Conservation (phyloP, 1,139 yeast species). For the Geotrichum klebahnii region DNA sequence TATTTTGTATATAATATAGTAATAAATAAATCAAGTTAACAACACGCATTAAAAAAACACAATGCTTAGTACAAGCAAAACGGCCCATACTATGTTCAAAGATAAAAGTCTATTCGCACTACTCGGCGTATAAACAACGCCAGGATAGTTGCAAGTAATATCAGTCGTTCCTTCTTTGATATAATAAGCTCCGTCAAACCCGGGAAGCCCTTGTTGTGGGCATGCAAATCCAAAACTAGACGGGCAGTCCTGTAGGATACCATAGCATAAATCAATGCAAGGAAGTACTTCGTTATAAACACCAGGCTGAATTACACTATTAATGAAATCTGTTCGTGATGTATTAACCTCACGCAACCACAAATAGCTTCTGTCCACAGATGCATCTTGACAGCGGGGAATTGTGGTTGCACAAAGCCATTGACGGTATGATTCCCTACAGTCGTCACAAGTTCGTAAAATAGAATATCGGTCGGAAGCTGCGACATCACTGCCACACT, state of each 20-base stretch:
- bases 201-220: slow-evolving; percentile 38
- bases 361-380: slow-evolving; percentile 48
- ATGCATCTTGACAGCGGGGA: slow-evolving; percentile 71
- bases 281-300: slow-evolving; percentile 79
- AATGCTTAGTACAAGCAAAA: not conserved
- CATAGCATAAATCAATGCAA: slow-evolving; percentile 74
- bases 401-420: slow-evolving; percentile 91
- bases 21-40: not conserved
- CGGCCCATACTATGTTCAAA: not conserved
- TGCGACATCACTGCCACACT: slow-evolving; percentile 72
- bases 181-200: slow-evolving; percentile 20
- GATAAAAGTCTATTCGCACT: slow-evolving; percentile 1
- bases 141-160: slow-evolving; percentile 22
- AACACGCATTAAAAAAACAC: not conserved
- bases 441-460: slow-evolving; percentile 64
- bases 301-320: slow-evolving; percentile 56
- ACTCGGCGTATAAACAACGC: slow-evolving; percentile 20
- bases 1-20: not conserved
- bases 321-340: slow-evolving; percentile 61
- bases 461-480: slow-evolving; percentile 61
- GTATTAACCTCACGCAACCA: slow-evolving; percentile 46
- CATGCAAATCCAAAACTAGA: slow-evolving; percentile 68
- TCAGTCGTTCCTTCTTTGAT: slow-evolving; percentile 11
- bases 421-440: slow-evolving; percentile 65
- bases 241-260: slow-evolving; percentile 81